These are phyloP conservation scores for Porodaedalea pini DNA, from an alignment of 1,284 basidiomycete species.

Conservation along the genomic window DNA sequence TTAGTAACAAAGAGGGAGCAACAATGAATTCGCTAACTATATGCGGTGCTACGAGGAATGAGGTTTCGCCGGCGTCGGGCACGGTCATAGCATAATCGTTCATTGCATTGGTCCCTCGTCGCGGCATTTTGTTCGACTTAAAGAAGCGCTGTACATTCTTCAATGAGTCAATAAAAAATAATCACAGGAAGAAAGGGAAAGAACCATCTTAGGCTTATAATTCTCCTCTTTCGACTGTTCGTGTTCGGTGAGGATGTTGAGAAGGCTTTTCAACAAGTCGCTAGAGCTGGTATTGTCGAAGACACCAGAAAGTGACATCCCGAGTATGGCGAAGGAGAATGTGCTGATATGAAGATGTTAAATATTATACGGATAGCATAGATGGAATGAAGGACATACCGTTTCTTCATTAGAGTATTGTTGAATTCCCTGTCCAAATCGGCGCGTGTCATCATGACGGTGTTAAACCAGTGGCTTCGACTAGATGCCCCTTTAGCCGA, in stretches of 20 bases:
- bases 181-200: slow-evolving; percentile 20
- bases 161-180: slow-evolving; percentile 21
- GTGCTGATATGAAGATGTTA: slow-evolving; percentile 45
- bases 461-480: slow-evolving; percentile 85
- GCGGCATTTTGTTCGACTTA: slow-evolving; percentile 45
- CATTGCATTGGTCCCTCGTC: slow-evolving; percentile 49
- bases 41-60: slow-evolving; percentile 74
- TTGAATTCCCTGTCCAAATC: slow-evolving; percentile 75
- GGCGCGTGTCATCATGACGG: slow-evolving; percentile 67
- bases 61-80: slow-evolving; percentile 57
- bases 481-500: slow-evolving; percentile 35
- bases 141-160: slow-evolving; percentile 49
- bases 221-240: slow-evolving; percentile 76
- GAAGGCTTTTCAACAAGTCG: slow-evolving; percentile 71
- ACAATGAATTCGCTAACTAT: slow-evolving; percentile 41
- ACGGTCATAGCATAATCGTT: slow-evolving; percentile 60
- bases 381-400: slow-evolving; percentile 42
- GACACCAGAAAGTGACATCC: slow-evolving; percentile 77
- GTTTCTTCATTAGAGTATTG: slow-evolving; percentile 71
- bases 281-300: slow-evolving; percentile 75
- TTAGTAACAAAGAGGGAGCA: background rate
- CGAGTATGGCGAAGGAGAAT: slow-evolving; percentile 74
- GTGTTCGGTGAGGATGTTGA: slow-evolving; percentile 71
- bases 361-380: slow-evolving; percentile 9
- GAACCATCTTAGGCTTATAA: slow-evolving; percentile 77